Percentiles rank a stretch among this genome's conserved stretches.
These are phyloP conservation scores for Brassica rapa DNA, from an alignment of 345 rosid species.

Conservation along the genomic window DNA sequence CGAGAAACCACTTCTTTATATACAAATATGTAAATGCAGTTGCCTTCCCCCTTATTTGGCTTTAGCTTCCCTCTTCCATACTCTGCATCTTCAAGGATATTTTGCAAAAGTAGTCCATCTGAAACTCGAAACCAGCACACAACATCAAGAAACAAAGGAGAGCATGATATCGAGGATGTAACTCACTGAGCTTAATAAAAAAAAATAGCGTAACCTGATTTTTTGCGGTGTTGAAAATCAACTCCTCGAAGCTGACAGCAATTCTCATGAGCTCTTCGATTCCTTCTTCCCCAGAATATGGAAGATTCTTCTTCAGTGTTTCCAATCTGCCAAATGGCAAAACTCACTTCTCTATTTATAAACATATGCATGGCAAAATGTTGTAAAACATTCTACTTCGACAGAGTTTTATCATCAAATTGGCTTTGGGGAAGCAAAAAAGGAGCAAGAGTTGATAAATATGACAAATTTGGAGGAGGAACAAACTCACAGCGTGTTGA, in stretches of 20 bases:
- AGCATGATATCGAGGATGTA: background rate
- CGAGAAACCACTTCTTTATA: too few species aligned
- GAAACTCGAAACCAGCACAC: constrained; percentile 24
- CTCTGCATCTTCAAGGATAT: constrained; percentile 73
- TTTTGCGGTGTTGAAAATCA: constrained; percentile 21
- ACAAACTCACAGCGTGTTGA: constrained; percentile 48
- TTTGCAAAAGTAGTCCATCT: constrained; percentile 68
- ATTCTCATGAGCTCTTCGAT: constrained; percentile 25
- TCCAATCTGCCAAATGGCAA: constrained; percentile 21
- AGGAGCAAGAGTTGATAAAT: background rate
- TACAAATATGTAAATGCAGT: too few species aligned
- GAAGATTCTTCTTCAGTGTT: constrained; percentile 5
- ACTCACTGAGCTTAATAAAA: background rate
- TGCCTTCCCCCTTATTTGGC: too few species aligned
- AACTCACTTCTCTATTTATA: background rate
- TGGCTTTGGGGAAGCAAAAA: background rate
- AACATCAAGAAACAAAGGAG: background rate
- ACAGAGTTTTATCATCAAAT: background rate
- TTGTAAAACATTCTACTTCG: background rate
- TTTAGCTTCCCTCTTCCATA: constrained; percentile 48
- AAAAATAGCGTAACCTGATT: constrained; percentile 16
- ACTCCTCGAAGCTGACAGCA: constrained; percentile 29
- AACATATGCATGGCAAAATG: background rate
- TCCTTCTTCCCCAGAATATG: constrained; percentile 7
- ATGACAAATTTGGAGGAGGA: background rate